Base-by-base conservation (phyloP, 345 rosid species). In the Iberis pinnata region DNA sequence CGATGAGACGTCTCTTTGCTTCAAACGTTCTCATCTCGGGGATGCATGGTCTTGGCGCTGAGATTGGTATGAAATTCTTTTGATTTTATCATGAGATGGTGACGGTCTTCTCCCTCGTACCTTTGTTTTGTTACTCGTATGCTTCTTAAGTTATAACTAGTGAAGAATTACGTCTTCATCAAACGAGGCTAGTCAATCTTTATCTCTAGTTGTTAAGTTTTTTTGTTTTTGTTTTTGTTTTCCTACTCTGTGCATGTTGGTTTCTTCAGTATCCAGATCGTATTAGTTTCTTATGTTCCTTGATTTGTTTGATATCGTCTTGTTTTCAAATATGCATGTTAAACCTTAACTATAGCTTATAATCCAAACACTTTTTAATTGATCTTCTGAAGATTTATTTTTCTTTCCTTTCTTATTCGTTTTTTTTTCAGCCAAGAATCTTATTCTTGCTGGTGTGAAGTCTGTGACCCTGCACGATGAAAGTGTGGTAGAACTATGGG, bases 21-120 rank as follows among this genome's bases (percentile, higher is more conserved):
- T 93, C 99, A 0, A 79, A 79, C 44, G 76, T 93, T 37, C 94
- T 93, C 29, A 70, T 93, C 49, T 88, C 99, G 0, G 99, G 99
- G 75, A 69, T 88, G 75, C 94, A 79, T 51, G 99, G 99, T 24
- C 89, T 93, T 6, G 99, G 99, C n/a, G 97, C 80, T 2, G 99
- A 93, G 80, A 88, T 93, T 39, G 98, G 97, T 90, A 81, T 44
- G 37, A 7, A 1, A 12, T 42, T 40, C 3, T 5, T n/a, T 19
- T 41, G 39, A 22, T 15, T 14, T 38, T 24, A 13, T 39, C n/a
- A 18, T 51, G 24, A 16, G 8, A 18, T 52, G 10, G 19, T 53
- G 22, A 7, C n/a, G n/a, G n/a, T n/a, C n/a, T n/a, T 11, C 31
- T 49, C 10, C 18, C 4, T 49, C 9, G 52, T 13, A 4, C 6